Evolutionary conservation across 1,139 yeast species (phyloP), one percentile per base, ranked within the genome.

Genomic region (Pichia sp.): DNA sequence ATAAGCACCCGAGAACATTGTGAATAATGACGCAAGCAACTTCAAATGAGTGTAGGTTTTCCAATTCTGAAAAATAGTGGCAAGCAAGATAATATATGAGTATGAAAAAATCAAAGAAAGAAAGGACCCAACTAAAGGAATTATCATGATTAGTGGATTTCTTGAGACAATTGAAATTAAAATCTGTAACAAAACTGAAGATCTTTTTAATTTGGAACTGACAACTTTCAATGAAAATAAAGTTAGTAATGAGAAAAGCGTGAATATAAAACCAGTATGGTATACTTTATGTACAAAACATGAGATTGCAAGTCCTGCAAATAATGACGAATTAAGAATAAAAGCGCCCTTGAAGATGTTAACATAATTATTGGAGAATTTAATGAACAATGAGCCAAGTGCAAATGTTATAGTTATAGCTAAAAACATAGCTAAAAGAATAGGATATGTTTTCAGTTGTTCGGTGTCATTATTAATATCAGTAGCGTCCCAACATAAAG

Each of bases 1-100:
- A 65, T 82, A 85, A 63, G 76, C 87, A 13, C 95, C 95, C 3
- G 95, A 88, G 66, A 89, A 86, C 4, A 43, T 7, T 4, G 37
- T 11, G 23, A 23, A 22, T 23, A 34, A 11, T n/a, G 27, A 8
- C 2, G 25, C 13, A 32, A 16, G 22, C n/a, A 32, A 6, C n/a
- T 16, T 8, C 9, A 16, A 22, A 24, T 25, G 4, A 23, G 9
- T n/a, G 18, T 30, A 30, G 15, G 7, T 16, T n/a, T 13, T 13
- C 16, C 22, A 18, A 7, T 18, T 23, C 22, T 38, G 32, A 23
- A 38, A 45, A 24, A 39, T 40, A 16, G 35, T 29, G 5, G 34
- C 16, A 4, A 39, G 12, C 7, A 39, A 18, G 13, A 44, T n/a
- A 3, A 26, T 16, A 23, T 39, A 44, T 4, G 40, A 23, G 7